Evolutionary conservation across 371 early-diverging fungal species (phyloP), one percentile per base, ranked within the genome.

Genomic region (Umbelopsis sp.): DNA sequence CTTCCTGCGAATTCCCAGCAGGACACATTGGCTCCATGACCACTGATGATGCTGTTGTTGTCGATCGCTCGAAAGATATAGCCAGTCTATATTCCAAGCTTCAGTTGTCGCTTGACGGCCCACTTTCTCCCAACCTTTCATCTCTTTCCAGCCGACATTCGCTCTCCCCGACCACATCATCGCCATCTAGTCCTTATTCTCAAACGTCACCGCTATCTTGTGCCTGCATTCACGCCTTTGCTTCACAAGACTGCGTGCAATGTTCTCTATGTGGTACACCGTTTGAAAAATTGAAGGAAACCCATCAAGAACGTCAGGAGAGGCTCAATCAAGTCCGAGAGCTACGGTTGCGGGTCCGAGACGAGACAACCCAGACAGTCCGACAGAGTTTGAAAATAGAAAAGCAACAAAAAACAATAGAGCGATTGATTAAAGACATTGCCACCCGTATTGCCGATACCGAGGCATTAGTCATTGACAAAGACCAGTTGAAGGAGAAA

Each of bases 31-130:
- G 52, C 24, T 18, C 52, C 18, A 11, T 35, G 18, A 32, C 29
- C 14, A n/a, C 57, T 57, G 57, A 57, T 14, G 57, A 57, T 29
- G 35, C 57, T 35, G 35, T 57, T 29, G 57, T 57, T 14, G 57
- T 57, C 29, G 57, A 57, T 35, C 57, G 57, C 18, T 37, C 78
- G 11, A 80, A 85, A 70, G 83, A 85, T 67, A 87, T 87, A 70
- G 81, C 84, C 65, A 80, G 80, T 44, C 76, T 87, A 3, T 87
- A 87, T 66, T 81, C 84, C 6, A 81, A 81, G 45, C 69, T 87
- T 52, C 84, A 86, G 68, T 35, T 57, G 57, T 57, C 57, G 6
- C 29, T 57, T 12, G 57, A 57, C 29, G 35, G 57, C 8, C 57
- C 57, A n/a, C 35, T 18, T 18, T 57, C 57, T 24, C 57, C 57